Conservation (phyloP, 2,329 filamentous ascomycete species). For the Curvularia sp. region DNA sequence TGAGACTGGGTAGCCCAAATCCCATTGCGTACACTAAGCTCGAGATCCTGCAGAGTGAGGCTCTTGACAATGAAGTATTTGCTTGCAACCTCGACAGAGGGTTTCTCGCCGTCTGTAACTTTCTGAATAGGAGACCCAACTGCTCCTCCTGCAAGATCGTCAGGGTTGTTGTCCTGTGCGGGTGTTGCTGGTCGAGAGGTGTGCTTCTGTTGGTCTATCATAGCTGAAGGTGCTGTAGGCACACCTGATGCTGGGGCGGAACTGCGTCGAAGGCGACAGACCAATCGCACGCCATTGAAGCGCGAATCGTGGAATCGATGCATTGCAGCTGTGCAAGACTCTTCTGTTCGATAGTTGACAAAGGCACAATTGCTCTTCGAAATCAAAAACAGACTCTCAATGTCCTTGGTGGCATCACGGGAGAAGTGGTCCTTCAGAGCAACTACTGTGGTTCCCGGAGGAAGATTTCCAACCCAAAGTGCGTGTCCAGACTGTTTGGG, state of each 20-base stretch:
- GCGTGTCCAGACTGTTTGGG: constrained; percentile 80
- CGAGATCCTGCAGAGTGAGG: constrained; percentile 86
- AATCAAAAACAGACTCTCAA: constrained; percentile 92
- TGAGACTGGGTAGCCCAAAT: constrained; percentile 96
- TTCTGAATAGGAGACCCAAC: constrained; percentile 20
- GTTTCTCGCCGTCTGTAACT: constrained; percentile 20
- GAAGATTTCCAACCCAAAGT: constrained; percentile 94
- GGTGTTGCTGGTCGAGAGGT: constrained; percentile 40
- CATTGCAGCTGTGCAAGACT: constrained; percentile 77
- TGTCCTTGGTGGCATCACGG: constrained; percentile 72
- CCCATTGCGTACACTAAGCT: constrained; percentile 83
- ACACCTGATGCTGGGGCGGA: constrained; percentile 57
- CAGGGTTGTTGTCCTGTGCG: constrained; percentile 21
- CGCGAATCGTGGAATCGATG: constrained; percentile 87
- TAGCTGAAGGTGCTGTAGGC: constrained; percentile 63
- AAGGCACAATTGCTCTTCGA: constrained; percentile 98
- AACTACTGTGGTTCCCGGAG: constrained; percentile 80
- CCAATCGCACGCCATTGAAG: constrained; percentile 83
- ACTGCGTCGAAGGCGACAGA: constrained; percentile 77
- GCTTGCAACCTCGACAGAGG: constrained; percentile 58
- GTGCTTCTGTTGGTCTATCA: constrained; percentile 40
- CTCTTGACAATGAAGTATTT: constrained; percentile 95
- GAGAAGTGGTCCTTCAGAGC: constrained; percentile 92
- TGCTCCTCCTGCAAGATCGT: constrained; percentile 19
- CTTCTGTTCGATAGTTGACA: constrained; percentile 89